Evolutionary conservation across 345 rosid species (phyloP).

Genomic region (Triadica sebifera): DNA sequence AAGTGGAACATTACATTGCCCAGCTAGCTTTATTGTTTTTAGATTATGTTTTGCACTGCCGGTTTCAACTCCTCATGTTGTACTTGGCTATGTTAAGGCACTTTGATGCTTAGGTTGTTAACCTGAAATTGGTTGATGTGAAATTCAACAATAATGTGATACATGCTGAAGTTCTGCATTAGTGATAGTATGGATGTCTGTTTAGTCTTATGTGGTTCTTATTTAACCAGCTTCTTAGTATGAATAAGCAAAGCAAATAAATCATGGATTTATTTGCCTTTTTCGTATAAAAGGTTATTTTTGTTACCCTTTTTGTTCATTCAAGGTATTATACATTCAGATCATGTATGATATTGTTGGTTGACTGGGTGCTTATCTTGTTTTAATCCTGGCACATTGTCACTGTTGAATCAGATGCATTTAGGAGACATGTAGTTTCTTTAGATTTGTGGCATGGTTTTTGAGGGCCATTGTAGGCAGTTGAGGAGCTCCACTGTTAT

Average conservation of each 20-base stretch:
- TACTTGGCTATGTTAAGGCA: not conserved
- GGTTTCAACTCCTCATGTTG: not conserved
- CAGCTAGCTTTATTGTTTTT: not conserved
- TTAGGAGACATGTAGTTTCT: too few relatives aligned
- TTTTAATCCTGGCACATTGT: too few relatives aligned
- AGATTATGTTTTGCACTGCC: not conserved
- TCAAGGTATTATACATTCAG: too few relatives aligned
- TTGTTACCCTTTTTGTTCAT: not conserved
- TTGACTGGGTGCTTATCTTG: too few relatives aligned
- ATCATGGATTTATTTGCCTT: not conserved
- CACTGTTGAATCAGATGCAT: too few relatives aligned
- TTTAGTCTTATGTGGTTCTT: not conserved
- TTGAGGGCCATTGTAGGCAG: too few relatives aligned
- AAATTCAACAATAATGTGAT: not conserved
- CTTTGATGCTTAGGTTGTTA: not conserved
- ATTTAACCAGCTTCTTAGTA: not conserved
- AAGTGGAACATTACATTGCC: not conserved
- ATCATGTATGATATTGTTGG: too few relatives aligned
- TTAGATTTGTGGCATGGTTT: too few relatives aligned
- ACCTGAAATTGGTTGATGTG: not conserved
- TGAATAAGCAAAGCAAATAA: not conserved
- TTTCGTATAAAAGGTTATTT: not conserved
- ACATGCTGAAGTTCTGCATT: not conserved
- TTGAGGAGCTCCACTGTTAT: too few relatives aligned
- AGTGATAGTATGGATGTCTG: not conserved